phyloP scores from a whole-genome alignment of 768 basidiomycete genomes.

The Termitomyces sp. region DNA sequence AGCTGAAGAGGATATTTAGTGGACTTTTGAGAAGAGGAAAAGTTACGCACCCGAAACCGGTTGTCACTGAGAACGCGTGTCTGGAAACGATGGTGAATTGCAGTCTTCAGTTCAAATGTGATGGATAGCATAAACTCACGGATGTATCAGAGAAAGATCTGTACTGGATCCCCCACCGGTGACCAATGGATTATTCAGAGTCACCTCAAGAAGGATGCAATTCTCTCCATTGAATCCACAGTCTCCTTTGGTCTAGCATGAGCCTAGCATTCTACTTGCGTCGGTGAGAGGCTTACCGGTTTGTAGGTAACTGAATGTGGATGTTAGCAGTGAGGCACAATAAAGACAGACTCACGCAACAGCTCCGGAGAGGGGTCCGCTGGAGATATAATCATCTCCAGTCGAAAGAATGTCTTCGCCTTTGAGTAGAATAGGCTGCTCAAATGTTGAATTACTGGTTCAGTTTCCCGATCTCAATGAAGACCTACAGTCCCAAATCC shows the following conservation, averaged over 20 bases:
- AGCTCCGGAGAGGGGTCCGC: slow-evolving; percentile 23
- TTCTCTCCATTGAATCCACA: slow-evolving; percentile 34
- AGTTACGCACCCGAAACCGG: slow-evolving; percentile 30
- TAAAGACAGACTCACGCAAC: slow-evolving; percentile 25
- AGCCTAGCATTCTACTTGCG: neutral
- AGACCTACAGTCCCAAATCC: slow-evolving; percentile 25
- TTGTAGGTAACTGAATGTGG: slow-evolving; percentile 22
- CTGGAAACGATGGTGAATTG: slow-evolving; percentile 12
- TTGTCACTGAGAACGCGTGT: slow-evolving; percentile 32
- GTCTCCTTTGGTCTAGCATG: slow-evolving; percentile 14
- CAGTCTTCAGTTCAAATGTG: neutral
- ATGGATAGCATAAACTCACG: slow-evolving; percentile 23
- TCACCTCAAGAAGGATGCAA: slow-evolving; percentile 32
- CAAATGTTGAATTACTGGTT: neutral
- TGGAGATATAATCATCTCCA: slow-evolving; percentile 21
- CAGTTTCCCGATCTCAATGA: neutral
- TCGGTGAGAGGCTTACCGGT: slow-evolving; percentile 14
- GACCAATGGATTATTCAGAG: slow-evolving; percentile 25
- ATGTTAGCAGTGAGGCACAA: neutral
- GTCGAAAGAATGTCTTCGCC: slow-evolving; percentile 23
- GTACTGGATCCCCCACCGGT: slow-evolving; percentile 27
- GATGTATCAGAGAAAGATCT: slow-evolving; percentile 34
- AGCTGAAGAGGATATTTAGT: slow-evolving; percentile 19
- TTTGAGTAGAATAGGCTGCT: slow-evolving; percentile 24
- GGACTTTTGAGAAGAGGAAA: neutral